A percentile compares a stretch with the other conserved stretches of the same genome.
These are phyloP conservation scores for Tylopilus sp. DNA, from an alignment of 768 basidiomycete species.

Conservation along the genomic window DNA sequence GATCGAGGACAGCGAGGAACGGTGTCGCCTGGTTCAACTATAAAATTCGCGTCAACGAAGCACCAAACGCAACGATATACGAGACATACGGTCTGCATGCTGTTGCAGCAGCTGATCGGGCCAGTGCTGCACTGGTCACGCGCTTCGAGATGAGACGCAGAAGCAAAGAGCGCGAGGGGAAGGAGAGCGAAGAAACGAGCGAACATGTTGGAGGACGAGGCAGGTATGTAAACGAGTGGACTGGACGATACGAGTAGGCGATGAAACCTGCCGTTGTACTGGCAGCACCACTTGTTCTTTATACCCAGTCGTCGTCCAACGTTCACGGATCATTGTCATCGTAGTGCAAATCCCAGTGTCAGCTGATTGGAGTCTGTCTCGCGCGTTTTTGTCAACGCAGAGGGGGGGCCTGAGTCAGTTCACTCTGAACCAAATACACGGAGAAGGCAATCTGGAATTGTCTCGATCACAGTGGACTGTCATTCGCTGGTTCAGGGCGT, in stretches of 20 bases:
- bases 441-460: not conserved
- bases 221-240: not conserved
- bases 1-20: not conserved
- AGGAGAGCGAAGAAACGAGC: conserved; percentile 17
- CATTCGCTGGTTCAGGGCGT: not conserved
- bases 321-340: not conserved
- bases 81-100: not conserved
- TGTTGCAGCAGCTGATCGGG: conserved; percentile 9
- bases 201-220: conserved; percentile 3
- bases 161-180: conserved; percentile 12
- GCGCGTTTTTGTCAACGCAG: not conserved
- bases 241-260: not conserved
- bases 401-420: not conserved
- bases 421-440: not conserved
- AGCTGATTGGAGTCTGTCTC: not conserved
- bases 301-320: not conserved
- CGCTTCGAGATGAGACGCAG: conserved; percentile 8
- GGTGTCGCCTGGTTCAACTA: not conserved
- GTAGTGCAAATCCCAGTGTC: conserved; percentile 1
- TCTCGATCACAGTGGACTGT: not conserved
- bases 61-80: not conserved
- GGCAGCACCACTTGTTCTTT: not conserved
- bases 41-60: not conserved
- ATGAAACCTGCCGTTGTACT: not conserved
- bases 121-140: conserved; percentile 15